Evolutionary conservation across 164 flowering plant species (phyloP).

Genomic region (Amborella trichopoda): DNA sequence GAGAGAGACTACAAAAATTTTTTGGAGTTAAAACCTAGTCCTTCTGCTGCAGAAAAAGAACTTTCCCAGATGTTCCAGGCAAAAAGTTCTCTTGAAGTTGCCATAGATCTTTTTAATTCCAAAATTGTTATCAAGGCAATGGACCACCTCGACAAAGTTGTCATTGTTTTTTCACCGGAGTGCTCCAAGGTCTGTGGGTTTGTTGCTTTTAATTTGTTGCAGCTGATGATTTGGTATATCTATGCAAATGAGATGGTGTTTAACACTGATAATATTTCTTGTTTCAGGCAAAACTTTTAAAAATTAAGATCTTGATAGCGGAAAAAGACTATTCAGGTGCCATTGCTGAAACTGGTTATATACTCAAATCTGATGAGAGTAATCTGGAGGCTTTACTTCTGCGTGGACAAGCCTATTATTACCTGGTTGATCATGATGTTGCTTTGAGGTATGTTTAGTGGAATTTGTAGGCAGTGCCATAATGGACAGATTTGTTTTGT

Average conservation of each 20-base stretch:
- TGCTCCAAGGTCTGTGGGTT: conserved; percentile 54
- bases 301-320: conserved; percentile 56
- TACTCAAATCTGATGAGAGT: conserved; percentile 87
- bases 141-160: conserved; percentile 79
- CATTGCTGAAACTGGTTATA: conserved; percentile 68
- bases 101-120: conserved; percentile 47
- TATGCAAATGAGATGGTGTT: neutral
- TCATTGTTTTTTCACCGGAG: conserved; percentile 87
- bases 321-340: conserved; percentile 67
- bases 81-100: conserved; percentile 55
- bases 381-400: conserved; percentile 76
- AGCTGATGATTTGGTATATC: neutral
- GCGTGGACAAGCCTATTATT: conserved; percentile 96
- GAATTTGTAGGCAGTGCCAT: no score
- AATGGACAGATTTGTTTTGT: no score
- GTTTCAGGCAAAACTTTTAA: conserved; percentile 78
- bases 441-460: conserved; percentile 48
- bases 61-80: conserved; percentile 80
- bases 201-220: neutral
- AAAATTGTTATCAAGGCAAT: conserved; percentile 61
- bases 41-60: conserved; percentile 72
- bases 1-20: conserved; percentile 66
- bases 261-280: neutral
- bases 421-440: conserved; percentile 94
- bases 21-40: conserved; percentile 68